Evolutionary conservation across 192 early-diverging fungal species (phyloP), one percentile per base, ranked within the genome.

Genomic region (Pilaira anomala): DNA sequence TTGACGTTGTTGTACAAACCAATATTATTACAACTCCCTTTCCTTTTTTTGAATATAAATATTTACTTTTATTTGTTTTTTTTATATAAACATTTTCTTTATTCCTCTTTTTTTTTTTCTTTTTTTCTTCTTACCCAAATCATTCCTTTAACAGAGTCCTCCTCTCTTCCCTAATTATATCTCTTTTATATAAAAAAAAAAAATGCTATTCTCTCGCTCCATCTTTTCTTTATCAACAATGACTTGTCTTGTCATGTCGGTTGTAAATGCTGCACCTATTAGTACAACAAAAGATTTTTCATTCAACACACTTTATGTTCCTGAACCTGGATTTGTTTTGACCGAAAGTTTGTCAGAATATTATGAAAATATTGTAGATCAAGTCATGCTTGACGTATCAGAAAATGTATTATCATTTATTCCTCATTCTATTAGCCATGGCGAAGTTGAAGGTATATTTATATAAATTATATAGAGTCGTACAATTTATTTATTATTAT

Each of bases 351-450:
- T 66, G 24, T 51, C 49, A 25, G 66, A 68, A 26, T 68, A 68
- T n/a, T 68, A 68, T 52, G 66, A 68, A 55, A 62, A 18, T 19
- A 62, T 68, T 24, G 66, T 68, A 16, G 59, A 68, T 39, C 66
- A 62, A 48, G 51, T 62, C 8, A 68, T 68, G 66, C 21, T 58
- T 11, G 36, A 41, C 25, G 41, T 49, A 7, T 48, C 48, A 9
- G 52, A 48, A 19, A 45, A 49, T 59, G 44, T 66, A 12, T 21
- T 66, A 25, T 36, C 29, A 24, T 57, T 36, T 24, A 18, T 55
- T n/a, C 65, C 65, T 30, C 45, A 66, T 3, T 36, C 26, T 13
- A 48, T 58, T 2, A 58, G 56, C 5, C 25, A 33, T 19, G 59
- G 59, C 6, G 26, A 61, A 30, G 9, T 60, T 19, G 16, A 55